A percentile compares a stretch with the other conserved stretches of the same genome.
Conservation (phyloP, 1,139 yeast species). For the Pichia sp. region DNA sequence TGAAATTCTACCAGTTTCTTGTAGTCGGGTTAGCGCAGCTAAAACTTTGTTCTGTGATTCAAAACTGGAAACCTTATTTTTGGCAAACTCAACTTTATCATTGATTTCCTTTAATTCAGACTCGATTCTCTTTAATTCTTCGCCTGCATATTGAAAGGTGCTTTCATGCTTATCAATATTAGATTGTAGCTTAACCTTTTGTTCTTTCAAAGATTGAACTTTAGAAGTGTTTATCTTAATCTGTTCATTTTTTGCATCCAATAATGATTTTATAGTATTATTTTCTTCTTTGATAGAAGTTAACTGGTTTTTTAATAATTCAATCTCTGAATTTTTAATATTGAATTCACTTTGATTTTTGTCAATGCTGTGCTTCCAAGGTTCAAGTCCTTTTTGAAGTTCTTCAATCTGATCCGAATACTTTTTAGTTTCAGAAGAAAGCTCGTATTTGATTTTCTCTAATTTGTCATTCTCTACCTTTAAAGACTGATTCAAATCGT, state of each 20-base stretch:
- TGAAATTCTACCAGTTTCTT: conserved; percentile 72
- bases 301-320: conserved; percentile 49
- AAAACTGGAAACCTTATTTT: conserved; percentile 46
- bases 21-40: conserved; percentile 59
- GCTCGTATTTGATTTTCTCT: conserved; percentile 55
- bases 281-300: conserved; percentile 40
- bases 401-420: conserved; percentile 58
- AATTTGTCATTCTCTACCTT: conserved; percentile 49
- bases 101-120: conserved; percentile 48
- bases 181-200: conserved; percentile 3
- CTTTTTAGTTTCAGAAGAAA: conserved; percentile 68
- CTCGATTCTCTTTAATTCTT: conserved; percentile 47
- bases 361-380: conserved; percentile 72
- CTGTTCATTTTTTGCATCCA: conserved; percentile 39
- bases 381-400: conserved; percentile 65
- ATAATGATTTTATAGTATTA: conserved; percentile 40
- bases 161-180: conserved; percentile 2
- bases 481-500: conserved; percentile 41
- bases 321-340: conserved; percentile 59
- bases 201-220: conserved; percentile 5
- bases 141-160: conserved; percentile 21
- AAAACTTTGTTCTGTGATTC: conserved; percentile 74
- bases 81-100: conserved; percentile 62
- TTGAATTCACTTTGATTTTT: conserved; percentile 61
- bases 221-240: conserved; percentile 31